Conservation (phyloP, 768 basidiomycete genomes). For the Russula abietina region DNA sequence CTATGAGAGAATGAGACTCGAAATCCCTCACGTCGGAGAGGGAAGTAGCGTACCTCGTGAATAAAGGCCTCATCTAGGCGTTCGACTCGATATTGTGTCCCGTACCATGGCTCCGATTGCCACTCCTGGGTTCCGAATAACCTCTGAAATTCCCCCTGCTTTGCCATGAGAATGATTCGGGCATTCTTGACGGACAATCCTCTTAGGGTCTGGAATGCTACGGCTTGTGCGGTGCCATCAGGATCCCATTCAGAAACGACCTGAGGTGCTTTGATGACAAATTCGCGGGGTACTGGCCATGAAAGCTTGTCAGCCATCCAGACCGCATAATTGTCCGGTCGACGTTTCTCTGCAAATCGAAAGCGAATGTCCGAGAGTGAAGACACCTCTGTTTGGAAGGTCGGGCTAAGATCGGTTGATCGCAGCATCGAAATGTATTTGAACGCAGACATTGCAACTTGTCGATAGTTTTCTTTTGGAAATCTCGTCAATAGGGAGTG, state of each 20-base stretch:
- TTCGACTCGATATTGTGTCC: slow-evolving; percentile 78
- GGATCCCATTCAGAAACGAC: slow-evolving; percentile 71
- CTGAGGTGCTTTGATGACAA: slow-evolving; percentile 63
- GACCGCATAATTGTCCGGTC: slow-evolving; percentile 74
- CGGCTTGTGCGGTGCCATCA: slow-evolving; percentile 38
- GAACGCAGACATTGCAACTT: slow-evolving; percentile 62
- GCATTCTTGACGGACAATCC: slow-evolving; percentile 51
- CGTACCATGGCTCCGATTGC: slow-evolving; percentile 88
- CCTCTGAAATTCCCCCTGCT: slow-evolving; percentile 53
- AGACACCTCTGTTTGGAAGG: slow-evolving; percentile 71
- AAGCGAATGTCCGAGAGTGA: slow-evolving; percentile 69
- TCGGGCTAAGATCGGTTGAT: slow-evolving; percentile 51
- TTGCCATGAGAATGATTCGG: slow-evolving; percentile 75
- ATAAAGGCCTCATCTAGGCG: slow-evolving; percentile 60
- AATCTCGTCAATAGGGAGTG: slow-evolving; percentile 7
- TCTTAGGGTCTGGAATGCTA: slow-evolving; percentile 58
- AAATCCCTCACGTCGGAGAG: slow-evolving; percentile 1
- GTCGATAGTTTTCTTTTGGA: slow-evolving; percentile 68
- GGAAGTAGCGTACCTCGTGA: slow-evolving; percentile 37
- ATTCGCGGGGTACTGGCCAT: slow-evolving; percentile 76
- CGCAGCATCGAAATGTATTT: slow-evolving; percentile 74
- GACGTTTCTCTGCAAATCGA: slow-evolving; percentile 79
- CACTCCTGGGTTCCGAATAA: slow-evolving; percentile 45
- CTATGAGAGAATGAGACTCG: slow-evolving; percentile 33
- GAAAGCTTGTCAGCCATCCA: slow-evolving; percentile 69